These are phyloP conservation scores for Globisporangium camurandrum DNA, from an alignment of 352 stramenopile genomes.

Conservation along the genomic window DNA sequence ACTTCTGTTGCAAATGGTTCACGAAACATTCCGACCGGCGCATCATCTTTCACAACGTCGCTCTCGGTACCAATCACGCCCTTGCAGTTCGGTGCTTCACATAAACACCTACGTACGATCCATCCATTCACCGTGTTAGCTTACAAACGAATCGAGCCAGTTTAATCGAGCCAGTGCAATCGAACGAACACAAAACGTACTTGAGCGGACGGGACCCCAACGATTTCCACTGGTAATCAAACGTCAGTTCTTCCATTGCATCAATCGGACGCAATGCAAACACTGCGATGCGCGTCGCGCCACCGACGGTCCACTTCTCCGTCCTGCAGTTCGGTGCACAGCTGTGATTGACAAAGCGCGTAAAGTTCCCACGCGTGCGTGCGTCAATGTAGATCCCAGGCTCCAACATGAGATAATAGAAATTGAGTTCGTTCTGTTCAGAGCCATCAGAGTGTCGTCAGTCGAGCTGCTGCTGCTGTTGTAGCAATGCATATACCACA, in stretches of 20 bases:
- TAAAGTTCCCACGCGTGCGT: constrained; percentile 88
- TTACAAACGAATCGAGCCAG: background rate
- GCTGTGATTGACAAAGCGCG: constrained; percentile 95
- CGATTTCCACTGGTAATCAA: constrained; percentile 95
- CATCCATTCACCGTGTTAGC: background rate
- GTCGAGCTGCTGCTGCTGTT: no score
- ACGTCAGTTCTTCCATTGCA: constrained; percentile 89
- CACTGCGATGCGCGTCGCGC: constrained; percentile 91
- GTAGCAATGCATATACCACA: no score
- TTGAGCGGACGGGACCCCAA: constrained; percentile 75
- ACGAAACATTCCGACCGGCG: constrained; percentile 47
- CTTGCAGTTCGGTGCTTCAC: constrained; percentile 57
- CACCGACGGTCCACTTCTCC: constrained; percentile 92
- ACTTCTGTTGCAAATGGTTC: constrained; percentile 54
- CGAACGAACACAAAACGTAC: constrained; percentile 11
- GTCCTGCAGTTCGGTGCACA: constrained; percentile 94
- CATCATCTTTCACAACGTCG: constrained; percentile 27
- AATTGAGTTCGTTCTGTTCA: constrained; percentile 81
- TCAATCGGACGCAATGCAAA: constrained; percentile 88
- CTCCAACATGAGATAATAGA: constrained; percentile 80
- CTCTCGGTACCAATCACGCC: constrained; percentile 63
- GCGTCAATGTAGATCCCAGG: constrained; percentile 87
- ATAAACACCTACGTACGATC: constrained; percentile 39
- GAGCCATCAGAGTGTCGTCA: no score
- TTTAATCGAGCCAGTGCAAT: background rate